Evolutionary conservation across 177 flowering plant species (phyloP).

Genomic region (Vitis hybrid): DNA sequence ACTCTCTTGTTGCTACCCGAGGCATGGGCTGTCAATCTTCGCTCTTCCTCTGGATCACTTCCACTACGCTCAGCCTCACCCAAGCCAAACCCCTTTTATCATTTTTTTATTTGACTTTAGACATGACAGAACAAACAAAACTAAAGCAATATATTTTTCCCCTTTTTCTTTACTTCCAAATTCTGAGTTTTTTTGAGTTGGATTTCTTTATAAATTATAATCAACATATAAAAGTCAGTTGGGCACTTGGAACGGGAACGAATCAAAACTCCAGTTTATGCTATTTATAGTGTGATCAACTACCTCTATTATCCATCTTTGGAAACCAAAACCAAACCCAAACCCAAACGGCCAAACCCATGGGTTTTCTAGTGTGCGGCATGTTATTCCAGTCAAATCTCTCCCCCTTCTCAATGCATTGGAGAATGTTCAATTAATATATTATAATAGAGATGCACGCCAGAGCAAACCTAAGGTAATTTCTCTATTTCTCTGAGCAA

Average conservation of each 20-base stretch:
- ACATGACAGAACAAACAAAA: no score
- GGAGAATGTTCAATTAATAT: neutral
- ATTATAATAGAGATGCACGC: no score
- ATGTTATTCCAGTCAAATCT: neutral
- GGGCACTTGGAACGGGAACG: neutral
- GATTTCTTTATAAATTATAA: neutral
- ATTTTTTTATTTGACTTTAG: no score
- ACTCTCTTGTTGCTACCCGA: constrained; percentile 8
- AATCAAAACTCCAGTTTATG: constrained; percentile 1
- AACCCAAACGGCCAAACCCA: neutral
- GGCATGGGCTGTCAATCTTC: neutral
- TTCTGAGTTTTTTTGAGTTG: neutral
- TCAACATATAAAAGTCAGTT: neutral
- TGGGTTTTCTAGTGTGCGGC: neutral
- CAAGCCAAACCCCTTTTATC: neutral
- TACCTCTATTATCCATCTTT: neutral
- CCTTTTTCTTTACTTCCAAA: neutral
- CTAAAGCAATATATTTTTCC: no score
- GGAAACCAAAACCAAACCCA: neutral
- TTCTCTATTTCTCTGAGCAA: neutral
- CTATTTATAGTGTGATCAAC: neutral
- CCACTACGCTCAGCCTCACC: neutral
- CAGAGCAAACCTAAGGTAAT: neutral
- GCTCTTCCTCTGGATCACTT: neutral
- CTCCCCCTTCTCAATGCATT: neutral